Evolutionary conservation across 192 early-diverging fungal genomes (phyloP), one percentile per base, ranked within the genome.

Genomic region (Spinellus fusiger): DNA sequence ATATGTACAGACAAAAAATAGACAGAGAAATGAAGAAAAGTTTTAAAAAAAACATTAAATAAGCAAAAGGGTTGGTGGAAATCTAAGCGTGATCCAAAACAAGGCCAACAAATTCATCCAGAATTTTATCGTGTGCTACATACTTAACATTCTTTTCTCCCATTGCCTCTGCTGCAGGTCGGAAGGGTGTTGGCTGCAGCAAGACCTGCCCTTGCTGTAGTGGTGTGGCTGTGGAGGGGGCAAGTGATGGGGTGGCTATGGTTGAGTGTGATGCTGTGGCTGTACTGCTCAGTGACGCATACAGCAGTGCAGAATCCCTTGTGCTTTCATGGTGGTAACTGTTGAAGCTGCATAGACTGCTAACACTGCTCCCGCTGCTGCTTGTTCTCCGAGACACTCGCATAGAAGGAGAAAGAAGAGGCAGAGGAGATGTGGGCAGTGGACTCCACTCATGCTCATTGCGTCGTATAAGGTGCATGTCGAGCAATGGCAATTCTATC

Each of bases 401-500:
- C 3, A 18, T 2, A 10, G 40, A 44, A 2, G 18, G 40, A 37
- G 35, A 13, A 37, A 13, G 5, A 37, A 13, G 5, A 37, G 35
- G 35, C 5, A 13, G 5, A 37, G 35, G 5, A 37, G 35, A 13
- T 9, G 35, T 37, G 13, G 35, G 5, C 5, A 13, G 5, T 5
- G 7, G 5, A 13, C 18, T 44, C 40, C 40, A 44, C 15, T 44
- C 40, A 44, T 10, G 18, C 3, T 2, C 2, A 2, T n/a, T 44
- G 3, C 10, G 40, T 44, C 40, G 13, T 3, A 18, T 9, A 13
- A 37, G 37, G 46, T 38, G 34, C 29, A 54, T 46, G 27, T 54
- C 27, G 1, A 63, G 33, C 13, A 33, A 31, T 27, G 61, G 61
- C 20, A 63, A 32, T 25, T 63, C 61, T n/a, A 63, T 63, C 31